Evolutionary conservation across 495 filamentous ascomycete genomes (phyloP).

Genomic region (Neurospora sp.): DNA sequence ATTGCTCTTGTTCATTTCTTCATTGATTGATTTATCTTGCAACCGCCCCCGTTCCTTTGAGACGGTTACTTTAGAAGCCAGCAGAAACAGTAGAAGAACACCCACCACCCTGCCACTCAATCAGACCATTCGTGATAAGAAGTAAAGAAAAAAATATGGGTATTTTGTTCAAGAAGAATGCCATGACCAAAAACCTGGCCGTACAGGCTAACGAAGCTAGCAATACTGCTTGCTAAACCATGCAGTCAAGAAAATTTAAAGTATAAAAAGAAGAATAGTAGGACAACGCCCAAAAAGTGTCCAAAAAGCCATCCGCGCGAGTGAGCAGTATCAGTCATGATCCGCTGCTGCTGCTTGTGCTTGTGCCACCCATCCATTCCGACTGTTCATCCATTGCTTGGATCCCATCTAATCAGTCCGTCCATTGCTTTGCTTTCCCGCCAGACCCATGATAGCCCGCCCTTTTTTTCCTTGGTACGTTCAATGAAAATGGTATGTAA

Average conservation of each 20-base stretch:
- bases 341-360: background rate
- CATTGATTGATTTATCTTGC: background rate
- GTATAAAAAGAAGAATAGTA: background rate
- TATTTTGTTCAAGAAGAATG: background rate
- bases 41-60: background rate
- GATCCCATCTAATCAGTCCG: background rate
- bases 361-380: background rate
- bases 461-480: background rate
- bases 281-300: background rate
- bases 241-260: background rate
- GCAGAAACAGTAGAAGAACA: background rate
- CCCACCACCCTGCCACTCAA: background rate
- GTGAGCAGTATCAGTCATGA: background rate
- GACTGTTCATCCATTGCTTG: background rate
- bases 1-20: background rate
- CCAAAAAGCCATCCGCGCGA: background rate
- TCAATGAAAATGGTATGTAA: background rate
- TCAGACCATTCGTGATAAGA: background rate
- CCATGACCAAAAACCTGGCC: background rate
- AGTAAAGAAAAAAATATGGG: background rate
- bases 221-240: background rate
- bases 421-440: background rate
- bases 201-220: background rate
- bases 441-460: background rate
- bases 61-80: background rate